Conservation (phyloP, 169 alveolate species). For the Eimeria falciformis region DNA sequence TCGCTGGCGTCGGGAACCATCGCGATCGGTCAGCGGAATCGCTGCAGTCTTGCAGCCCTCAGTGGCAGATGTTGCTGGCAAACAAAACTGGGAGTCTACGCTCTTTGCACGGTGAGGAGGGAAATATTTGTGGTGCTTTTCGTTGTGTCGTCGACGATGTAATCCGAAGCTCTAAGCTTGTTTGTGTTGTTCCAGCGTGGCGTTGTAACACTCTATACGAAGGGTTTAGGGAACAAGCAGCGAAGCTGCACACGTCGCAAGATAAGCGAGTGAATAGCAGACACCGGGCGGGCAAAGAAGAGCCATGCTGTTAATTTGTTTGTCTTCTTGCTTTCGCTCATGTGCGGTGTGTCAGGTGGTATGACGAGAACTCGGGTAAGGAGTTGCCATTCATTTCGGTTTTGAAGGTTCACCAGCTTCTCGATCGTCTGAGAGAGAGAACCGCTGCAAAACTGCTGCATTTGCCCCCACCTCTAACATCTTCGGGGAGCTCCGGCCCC, state of each 20-base stretch:
- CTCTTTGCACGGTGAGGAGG: slow-evolving; percentile 74
- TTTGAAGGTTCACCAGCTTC: slow-evolving; percentile 70
- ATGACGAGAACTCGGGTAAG: slow-evolving; percentile 65
- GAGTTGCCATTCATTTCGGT: slow-evolving; percentile 60
- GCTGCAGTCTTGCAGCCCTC: slow-evolving; percentile 77
- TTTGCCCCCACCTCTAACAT: slow-evolving; percentile 70
- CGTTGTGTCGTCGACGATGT: background rate
- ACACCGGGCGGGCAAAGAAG: too few species aligned
- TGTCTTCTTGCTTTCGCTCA: background rate
- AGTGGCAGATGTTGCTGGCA: slow-evolving; percentile 78
- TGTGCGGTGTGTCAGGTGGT: slow-evolving; percentile 69
- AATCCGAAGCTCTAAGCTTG: too few species aligned
- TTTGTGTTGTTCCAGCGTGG: too few species aligned
- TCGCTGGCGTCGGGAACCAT: slow-evolving; percentile 79
- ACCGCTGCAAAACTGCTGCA: slow-evolving; percentile 77
- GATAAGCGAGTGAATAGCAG: too few species aligned
- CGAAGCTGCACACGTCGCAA: too few species aligned
- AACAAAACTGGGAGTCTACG: slow-evolving; percentile 77
- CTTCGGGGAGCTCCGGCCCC: slow-evolving; percentile 42
- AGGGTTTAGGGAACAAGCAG: too few species aligned
- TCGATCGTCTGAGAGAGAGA: slow-evolving; percentile 70
- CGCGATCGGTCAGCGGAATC: slow-evolving; percentile 79
- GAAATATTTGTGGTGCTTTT: background rate
- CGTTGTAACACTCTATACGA: too few species aligned
- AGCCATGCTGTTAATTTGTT: too few species aligned